These are phyloP conservation scores for Dactylorhiza incarnata DNA, from an alignment of 106 monocot genomes.

Conservation along the genomic window DNA sequence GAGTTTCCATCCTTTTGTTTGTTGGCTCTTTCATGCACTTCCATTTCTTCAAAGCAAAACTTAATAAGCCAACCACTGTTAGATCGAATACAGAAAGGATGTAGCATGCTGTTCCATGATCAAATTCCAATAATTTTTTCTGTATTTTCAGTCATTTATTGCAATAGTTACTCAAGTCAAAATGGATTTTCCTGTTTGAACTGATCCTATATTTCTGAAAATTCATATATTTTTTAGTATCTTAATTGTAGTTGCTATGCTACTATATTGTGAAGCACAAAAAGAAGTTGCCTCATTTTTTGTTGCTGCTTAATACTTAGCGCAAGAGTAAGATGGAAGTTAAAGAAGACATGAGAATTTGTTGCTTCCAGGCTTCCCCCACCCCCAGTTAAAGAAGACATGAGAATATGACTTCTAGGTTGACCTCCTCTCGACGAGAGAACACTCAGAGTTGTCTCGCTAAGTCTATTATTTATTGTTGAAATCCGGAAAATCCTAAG, in stretches of 20 bases:
- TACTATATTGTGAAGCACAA: background rate
- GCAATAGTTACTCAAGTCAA: background rate
- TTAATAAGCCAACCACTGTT: background rate
- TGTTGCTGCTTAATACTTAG: background rate
- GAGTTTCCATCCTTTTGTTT: background rate
- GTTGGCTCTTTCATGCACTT: background rate
- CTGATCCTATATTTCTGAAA: background rate
- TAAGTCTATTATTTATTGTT: no score
- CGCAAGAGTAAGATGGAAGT: background rate
- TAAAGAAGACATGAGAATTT: background rate
- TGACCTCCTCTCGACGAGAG: no score
- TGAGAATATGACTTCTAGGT: background rate
- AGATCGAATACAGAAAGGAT: background rate
- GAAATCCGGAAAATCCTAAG: no score
- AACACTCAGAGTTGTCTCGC: no score
- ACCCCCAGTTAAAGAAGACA: background rate
- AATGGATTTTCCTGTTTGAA: background rate
- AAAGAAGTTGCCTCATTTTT: background rate
- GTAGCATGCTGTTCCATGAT: background rate
- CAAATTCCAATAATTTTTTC: background rate
- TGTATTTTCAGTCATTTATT: background rate
- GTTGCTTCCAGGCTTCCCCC: background rate
- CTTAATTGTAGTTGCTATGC: background rate
- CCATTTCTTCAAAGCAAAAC: background rate
- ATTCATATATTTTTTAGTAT: background rate